Base-by-base conservation (phyloP, 1,284 basidiomycete species). In the Leucoagaricus sp. region DNA sequence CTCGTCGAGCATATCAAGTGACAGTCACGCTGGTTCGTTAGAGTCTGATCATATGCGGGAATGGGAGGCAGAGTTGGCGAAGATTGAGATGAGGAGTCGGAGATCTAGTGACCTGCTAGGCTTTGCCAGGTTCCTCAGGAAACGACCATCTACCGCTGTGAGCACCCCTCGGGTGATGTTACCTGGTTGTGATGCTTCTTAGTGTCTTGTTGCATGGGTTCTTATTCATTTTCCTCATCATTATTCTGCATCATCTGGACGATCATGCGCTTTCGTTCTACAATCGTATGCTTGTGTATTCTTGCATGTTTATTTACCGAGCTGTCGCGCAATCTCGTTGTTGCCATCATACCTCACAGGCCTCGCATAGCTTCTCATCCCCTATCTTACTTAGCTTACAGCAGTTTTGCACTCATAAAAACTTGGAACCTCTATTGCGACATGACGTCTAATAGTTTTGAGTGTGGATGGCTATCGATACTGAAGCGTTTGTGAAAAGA, bases 51-150 rank as follows among this genome's bases (percentile, higher is more conserved):
- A 82, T 25, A 77, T 87, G 63, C 75, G 78, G 57, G 89, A 85
- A 60, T 91, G 89, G 89, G 89, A 91, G 70, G 82, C 84, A 65
- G 88, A 91, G 74, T 77, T 91, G 46, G 82, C 78, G 60, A 78
- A 81, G 59, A 89, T 91, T 63, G 89, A 91, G 72, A 72, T 75
- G 62, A 75, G 74, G 65, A 87, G 85, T 64, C 78, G 83, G 56
- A 76, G 80, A 63, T 83, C 79, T 57, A 89, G 84, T 56, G 79
- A 82, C 66, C 76, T 87, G 74, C 70, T 85, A 46, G 82, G 82
- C n/a, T 80, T 83, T 64, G 67, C 73, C 36, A 57, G 17, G 58
- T 74, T 77, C 49, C 80, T 77, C 70, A 76, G 78, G 63, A 79
- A 76, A 67, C 55, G 55, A 26, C 42, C 49, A 26, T 57, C 55